These are phyloP conservation scores for Tetrapisispora phaffii DNA, from an alignment of 805 yeast genomes.

Conservation along the genomic window DNA sequence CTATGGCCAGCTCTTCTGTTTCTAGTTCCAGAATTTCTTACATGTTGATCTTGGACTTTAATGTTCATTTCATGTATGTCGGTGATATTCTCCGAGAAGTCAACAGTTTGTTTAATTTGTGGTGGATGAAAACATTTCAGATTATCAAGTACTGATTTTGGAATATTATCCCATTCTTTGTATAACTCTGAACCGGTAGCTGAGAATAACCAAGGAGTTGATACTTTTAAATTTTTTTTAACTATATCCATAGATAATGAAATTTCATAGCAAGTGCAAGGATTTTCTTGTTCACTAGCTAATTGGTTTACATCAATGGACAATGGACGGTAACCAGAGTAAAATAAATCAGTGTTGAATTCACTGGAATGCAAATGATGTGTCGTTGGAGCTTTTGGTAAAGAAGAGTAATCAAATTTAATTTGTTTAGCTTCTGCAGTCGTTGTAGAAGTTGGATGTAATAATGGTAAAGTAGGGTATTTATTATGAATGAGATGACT, in stretches of 20 bases:
- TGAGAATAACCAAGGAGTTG: conserved; percentile 29
- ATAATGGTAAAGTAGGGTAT: background rate
- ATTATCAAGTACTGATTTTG: conserved; percentile 22
- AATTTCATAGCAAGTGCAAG: conserved; percentile 19
- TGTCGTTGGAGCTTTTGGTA: conserved; percentile 26
- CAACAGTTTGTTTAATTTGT: background rate
- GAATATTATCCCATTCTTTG: conserved; percentile 28
- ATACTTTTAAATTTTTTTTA: conserved; percentile 19
- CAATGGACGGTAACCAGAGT: conserved; percentile 27
- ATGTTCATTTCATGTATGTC: too few relatives aligned
- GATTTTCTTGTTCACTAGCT: background rate
- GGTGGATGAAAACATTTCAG: conserved; percentile 31
- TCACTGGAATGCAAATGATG: conserved; percentile 18
- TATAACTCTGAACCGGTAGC: conserved; percentile 30
- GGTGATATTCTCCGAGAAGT: background rate
- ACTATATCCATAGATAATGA: conserved; percentile 15
- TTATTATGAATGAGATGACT: background rate
- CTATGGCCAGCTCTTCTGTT: background rate
- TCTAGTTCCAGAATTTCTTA: background rate
- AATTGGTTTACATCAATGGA: conserved; percentile 10
- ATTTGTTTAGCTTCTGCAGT: background rate
- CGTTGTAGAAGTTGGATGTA: background rate
- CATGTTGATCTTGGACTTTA: background rate
- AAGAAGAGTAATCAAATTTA: conserved; percentile 16
- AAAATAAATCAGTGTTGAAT: conserved; percentile 18